Percentiles rank a stretch among this genome's conserved stretches.
Conservation (phyloP, 148 eudicot genomes). For the Rhododendron mucronatum region DNA sequence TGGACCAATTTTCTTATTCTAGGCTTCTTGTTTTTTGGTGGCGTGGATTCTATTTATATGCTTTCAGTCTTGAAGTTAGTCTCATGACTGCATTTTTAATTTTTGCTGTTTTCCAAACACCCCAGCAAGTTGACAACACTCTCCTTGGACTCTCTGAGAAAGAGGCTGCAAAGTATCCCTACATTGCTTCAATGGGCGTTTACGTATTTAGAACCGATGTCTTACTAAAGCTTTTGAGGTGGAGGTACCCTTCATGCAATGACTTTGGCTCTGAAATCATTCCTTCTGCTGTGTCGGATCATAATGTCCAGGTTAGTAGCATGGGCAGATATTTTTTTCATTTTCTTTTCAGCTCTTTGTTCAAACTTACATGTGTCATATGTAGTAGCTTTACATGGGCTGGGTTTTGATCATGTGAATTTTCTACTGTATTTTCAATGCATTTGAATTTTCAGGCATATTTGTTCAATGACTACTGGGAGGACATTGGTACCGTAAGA, state of each 20-base stretch:
- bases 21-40: neutral
- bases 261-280: conserved; percentile 94
- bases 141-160: conserved; percentile 62
- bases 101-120: neutral
- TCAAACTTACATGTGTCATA: neutral
- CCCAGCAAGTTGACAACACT: conserved; percentile 84
- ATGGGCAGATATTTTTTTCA: neutral
- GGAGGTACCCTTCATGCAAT: conserved; percentile 61
- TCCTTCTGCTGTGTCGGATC: conserved; percentile 67
- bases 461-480: conserved; percentile 92
- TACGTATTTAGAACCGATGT: conserved; percentile 80
- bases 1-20: neutral
- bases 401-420: neutral
- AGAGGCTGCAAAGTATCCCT: conserved; percentile 62
- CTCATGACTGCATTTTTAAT: neutral
- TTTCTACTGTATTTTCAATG: neutral
- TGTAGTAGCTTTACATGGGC: neutral
- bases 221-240: conserved; percentile 62
- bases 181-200: conserved; percentile 98
- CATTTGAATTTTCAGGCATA: conserved; percentile 52
- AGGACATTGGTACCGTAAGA: conserved; percentile 90
- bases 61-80: neutral
- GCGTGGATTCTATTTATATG: neutral
- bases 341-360: neutral
- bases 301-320: conserved; percentile 65